Evolutionary conservation across 2,329 filamentous ascomycete genomes (phyloP).

Genomic region (Diaporthe vexans): DNA sequence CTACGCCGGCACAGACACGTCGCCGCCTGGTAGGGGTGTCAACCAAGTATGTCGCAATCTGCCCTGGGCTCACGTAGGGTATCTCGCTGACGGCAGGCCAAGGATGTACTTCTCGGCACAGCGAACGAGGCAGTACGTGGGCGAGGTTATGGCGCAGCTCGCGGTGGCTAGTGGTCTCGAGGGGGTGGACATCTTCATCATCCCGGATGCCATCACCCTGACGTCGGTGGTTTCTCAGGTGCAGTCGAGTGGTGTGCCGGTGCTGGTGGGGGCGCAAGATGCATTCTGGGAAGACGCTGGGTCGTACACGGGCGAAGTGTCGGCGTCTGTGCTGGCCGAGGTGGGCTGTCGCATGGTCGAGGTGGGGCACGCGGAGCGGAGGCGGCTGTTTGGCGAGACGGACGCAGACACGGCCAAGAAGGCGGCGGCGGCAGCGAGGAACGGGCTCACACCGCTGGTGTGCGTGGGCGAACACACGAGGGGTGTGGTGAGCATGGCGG

Average conservation of each 20-base stretch:
- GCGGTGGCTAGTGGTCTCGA: conserved; percentile 58
- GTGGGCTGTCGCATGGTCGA: conserved; percentile 81
- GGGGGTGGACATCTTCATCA: conserved; percentile 79
- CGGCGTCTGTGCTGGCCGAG: conserved; percentile 75
- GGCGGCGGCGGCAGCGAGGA: conserved; percentile 75
- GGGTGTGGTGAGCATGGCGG: conserved; percentile 67
- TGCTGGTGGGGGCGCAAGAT: conserved; percentile 83
- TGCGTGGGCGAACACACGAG: conserved; percentile 81
- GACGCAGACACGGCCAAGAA: conserved; percentile 77
- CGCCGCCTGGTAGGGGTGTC: conserved; percentile 77
- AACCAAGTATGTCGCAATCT: conserved; percentile 30
- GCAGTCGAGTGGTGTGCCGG: conserved; percentile 56
- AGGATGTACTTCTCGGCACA: conserved; percentile 79
- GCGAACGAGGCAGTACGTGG: conserved; percentile 70
- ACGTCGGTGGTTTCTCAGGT: conserved; percentile 65
- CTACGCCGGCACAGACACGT: conserved; percentile 53
- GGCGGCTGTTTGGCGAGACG: conserved; percentile 81
- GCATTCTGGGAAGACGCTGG: conserved; percentile 78
- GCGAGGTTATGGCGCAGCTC: conserved; percentile 61
- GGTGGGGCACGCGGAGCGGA: conserved; percentile 84
- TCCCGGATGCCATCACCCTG: conserved; percentile 83
- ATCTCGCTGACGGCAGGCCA: background rate
- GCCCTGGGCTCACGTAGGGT: background rate
- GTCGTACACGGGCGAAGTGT: conserved; percentile 84
- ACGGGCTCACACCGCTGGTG: conserved; percentile 82